Evolutionary conservation across 75 land plant genomes (phyloP), one percentile per base, ranked within the genome.

Genomic region (Sequoia sempervirens): DNA sequence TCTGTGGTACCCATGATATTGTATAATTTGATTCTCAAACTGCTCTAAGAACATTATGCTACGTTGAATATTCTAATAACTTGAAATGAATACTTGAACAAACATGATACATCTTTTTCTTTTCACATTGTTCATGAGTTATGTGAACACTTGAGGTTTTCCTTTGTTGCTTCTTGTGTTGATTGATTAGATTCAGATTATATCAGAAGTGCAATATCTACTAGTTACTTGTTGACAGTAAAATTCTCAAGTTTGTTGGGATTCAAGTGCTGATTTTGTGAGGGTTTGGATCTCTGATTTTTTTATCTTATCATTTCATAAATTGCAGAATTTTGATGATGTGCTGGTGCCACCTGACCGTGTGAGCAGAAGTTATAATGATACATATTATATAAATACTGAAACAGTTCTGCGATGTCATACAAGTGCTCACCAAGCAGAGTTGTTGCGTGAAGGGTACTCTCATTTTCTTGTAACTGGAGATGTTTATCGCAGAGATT

Each of bases 341-440:
- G 99, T 97, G 18, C 79, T 97, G 87, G 98, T 96, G 66, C 99
- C 99, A 83, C 88, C 92, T 79, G 96, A 97, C 86, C 99, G 96
- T 89, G 94, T 97, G 40, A 97, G 99, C 90, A 86, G 99, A 83
- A 96, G 96, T 86, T 96, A 93, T 64, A 97, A 97, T 86, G 96
- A 94, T 64, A 94, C 96, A 17, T 94, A 94, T 76, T 94, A 94
- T 81, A 91, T 94, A 15, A 91, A 91, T 83, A 12, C 91, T 23
- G 72, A 89, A 9, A 91, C 95, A 23, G 96, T 94, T 38, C 82
- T 94, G 73, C 90, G 96, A 58, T 93, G 93, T 83, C 96, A 96
- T 86, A 97, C 99, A 18, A 97, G 99, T 90, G 99, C 99, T 56
- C 99, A 97, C 80, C 99, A 97, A 84, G 99, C 98, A 43, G 92